phyloP scores from a whole-genome alignment of 78 protist species.

The Dictyostelium purpureum region DNA sequence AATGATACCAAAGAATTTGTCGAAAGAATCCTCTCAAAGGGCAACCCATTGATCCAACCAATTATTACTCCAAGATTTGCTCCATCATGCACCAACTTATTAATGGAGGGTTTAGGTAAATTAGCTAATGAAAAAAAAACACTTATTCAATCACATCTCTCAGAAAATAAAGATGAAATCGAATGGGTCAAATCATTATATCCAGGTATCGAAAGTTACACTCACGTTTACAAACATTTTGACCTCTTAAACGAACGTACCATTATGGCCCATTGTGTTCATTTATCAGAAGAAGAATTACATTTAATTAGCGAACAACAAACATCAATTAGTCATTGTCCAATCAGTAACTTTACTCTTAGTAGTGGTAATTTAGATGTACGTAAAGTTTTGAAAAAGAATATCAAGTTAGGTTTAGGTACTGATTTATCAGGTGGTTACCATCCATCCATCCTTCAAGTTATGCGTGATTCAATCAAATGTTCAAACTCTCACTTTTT shows the following conservation, averaged over 20 bases:
- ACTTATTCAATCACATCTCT: constrained; percentile 87
- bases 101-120: constrained; percentile 50
- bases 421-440: constrained; percentile 93
- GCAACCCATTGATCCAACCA: constrained; percentile 61
- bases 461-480: constrained; percentile 83
- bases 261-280: constrained; percentile 89
- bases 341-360: constrained; percentile 84
- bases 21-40: background rate
- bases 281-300: constrained; percentile 78
- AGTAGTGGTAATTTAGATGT: constrained; percentile 69
- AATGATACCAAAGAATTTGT: constrained; percentile 62
- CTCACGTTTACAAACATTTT: constrained; percentile 85
- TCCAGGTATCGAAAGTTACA: constrained; percentile 71
- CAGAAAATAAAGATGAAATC: constrained; percentile 85
- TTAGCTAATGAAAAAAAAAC: constrained; percentile 8
- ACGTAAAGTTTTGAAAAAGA: constrained; percentile 9
- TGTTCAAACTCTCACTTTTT: constrained; percentile 77
- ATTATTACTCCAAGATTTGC: constrained; percentile 91
- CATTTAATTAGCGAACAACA: background rate
- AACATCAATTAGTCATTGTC: constrained; percentile 88
- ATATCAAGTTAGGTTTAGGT: constrained; percentile 89
- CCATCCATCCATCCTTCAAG: constrained; percentile 80
- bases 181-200: constrained; percentile 69
- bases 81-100: constrained; percentile 83
- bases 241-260: constrained; percentile 82